Percentiles rank a stretch among this genome's conserved stretches.
These are phyloP conservation scores for Pythium monospermum DNA, from an alignment of 352 stramenopile species.

Conservation along the genomic window DNA sequence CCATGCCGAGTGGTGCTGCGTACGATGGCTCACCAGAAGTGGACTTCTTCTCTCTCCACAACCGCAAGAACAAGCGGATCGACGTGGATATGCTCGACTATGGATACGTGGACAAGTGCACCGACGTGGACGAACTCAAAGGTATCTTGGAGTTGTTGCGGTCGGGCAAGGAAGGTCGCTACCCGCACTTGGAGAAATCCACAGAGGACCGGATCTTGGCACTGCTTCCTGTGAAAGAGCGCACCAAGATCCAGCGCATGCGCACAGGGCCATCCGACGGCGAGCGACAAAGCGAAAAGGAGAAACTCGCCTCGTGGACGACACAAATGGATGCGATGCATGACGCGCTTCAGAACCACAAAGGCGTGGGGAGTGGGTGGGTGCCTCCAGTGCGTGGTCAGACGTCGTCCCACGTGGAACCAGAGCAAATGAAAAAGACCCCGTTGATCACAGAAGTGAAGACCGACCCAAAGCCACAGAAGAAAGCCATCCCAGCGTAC, in stretches of 20 bases:
- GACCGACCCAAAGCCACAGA: conserved; percentile 11
- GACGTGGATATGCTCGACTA: conserved; percentile 92
- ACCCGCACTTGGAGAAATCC: conserved; percentile 80
- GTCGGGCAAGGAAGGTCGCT: conserved; percentile 88
- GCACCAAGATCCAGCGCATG: conserved; percentile 68
- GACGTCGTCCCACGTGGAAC: background rate
- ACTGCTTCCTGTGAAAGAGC: conserved; percentile 75
- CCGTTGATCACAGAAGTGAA: conserved; percentile 15
- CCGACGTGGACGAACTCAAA: conserved; percentile 80
- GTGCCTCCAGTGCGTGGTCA: conserved; percentile 60
- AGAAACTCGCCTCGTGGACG: conserved; percentile 66
- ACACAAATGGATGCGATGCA: conserved; percentile 52
- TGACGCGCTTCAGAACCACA: conserved; percentile 35
- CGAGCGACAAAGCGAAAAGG: conserved; percentile 54
- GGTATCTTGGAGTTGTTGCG: conserved; percentile 80
- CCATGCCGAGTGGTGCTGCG: conserved; percentile 31
- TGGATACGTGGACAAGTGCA: conserved; percentile 80
- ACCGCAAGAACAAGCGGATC: conserved; percentile 58
- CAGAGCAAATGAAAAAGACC: background rate
- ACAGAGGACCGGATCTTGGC: conserved; percentile 78
- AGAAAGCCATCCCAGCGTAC: conserved; percentile 69
- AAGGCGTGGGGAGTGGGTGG: background rate
- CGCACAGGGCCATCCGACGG: conserved; percentile 37
- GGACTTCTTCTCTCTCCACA: conserved; percentile 78
- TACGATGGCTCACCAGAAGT: conserved; percentile 22